phyloP scores from a whole-genome alignment of 2,329 filamentous ascomycete genomes.

The Pyrenochaeta sp. region DNA sequence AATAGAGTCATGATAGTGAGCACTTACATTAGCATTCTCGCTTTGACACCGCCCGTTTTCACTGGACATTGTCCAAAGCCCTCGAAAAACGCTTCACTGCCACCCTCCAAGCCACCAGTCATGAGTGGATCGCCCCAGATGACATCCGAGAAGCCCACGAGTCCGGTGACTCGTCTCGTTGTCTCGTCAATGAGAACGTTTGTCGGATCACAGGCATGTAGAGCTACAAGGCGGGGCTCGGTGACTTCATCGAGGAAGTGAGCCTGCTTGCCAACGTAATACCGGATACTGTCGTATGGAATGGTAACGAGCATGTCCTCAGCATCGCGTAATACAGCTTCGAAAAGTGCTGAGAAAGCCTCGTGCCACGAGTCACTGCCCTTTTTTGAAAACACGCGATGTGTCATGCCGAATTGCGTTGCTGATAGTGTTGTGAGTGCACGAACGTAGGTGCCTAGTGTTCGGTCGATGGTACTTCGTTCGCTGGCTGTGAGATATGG shows the following conservation, averaged over 20 bases:
- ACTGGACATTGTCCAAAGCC: slow-evolving; percentile 53
- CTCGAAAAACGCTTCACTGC: slow-evolving; percentile 53
- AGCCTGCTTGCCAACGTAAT: slow-evolving; percentile 56
- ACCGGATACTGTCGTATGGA: slow-evolving; percentile 64
- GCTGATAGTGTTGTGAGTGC: slow-evolving; percentile 57
- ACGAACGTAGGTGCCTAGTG: slow-evolving; percentile 52
- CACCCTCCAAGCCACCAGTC: slow-evolving; percentile 55
- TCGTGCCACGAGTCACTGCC: slow-evolving; percentile 62
- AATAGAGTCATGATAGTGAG: background rate
- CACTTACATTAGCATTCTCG: slow-evolving; percentile 54
- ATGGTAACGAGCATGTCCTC: slow-evolving; percentile 67
- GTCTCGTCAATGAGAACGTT: slow-evolving; percentile 62
- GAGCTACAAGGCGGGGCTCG: slow-evolving; percentile 60
- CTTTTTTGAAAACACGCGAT: slow-evolving; percentile 55
- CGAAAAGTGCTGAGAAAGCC: slow-evolving; percentile 62
- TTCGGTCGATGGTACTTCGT: slow-evolving; percentile 50
- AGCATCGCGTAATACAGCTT: slow-evolving; percentile 63
- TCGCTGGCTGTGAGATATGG: slow-evolving; percentile 46
- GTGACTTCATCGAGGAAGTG: slow-evolving; percentile 60
- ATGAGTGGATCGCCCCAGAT: slow-evolving; percentile 66
- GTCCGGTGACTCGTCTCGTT: slow-evolving; percentile 58
- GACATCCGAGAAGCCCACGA: slow-evolving; percentile 62
- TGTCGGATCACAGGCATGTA: slow-evolving; percentile 58
- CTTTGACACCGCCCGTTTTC: slow-evolving; percentile 39
- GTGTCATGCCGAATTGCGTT: slow-evolving; percentile 60